Conservation (phyloP, 2,329 filamentous ascomycete genomes). For the Lachnum nothofagi region DNA sequence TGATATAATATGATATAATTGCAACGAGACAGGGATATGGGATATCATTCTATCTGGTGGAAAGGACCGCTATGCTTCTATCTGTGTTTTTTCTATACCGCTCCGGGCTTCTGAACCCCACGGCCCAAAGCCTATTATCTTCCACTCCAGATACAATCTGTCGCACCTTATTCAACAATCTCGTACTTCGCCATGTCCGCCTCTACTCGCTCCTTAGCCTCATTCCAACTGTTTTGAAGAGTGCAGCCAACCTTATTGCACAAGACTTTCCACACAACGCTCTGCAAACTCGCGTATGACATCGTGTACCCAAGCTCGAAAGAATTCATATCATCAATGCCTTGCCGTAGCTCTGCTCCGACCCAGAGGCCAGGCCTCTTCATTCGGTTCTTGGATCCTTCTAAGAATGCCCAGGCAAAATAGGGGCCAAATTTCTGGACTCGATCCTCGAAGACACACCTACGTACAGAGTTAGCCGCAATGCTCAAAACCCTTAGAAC, state of each 20-base stretch:
- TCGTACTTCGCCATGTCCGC: constrained; percentile 19
- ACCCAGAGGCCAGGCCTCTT: constrained; percentile 19
- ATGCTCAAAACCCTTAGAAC: background rate
- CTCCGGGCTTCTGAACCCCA: too few relatives aligned
- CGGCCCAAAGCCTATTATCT: too few relatives aligned
- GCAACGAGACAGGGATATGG: too few relatives aligned
- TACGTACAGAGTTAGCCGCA: background rate
- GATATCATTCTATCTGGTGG: too few relatives aligned
- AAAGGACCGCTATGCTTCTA: too few relatives aligned
- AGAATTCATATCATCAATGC: constrained; percentile 24
- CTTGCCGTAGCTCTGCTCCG: constrained; percentile 16
- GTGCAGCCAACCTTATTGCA: constrained; percentile 20
- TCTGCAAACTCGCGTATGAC: constrained; percentile 27
- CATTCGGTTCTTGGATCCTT: constrained; percentile 6
- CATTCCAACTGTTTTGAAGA: constrained; percentile 19
- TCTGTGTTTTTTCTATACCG: too few relatives aligned
- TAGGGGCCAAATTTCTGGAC: constrained; percentile 25
- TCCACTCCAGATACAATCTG: too few relatives aligned
- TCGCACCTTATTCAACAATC: background rate
- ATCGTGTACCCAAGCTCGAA: constrained; percentile 27
- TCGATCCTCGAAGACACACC: constrained; percentile 27
- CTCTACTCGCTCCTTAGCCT: constrained; percentile 21
- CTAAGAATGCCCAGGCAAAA: constrained; percentile 23
- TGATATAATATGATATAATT: too few relatives aligned
- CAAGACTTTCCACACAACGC: constrained; percentile 26